Base-by-base conservation (phyloP, 331 rosid genomes). In the Saraca asoca region DNA sequence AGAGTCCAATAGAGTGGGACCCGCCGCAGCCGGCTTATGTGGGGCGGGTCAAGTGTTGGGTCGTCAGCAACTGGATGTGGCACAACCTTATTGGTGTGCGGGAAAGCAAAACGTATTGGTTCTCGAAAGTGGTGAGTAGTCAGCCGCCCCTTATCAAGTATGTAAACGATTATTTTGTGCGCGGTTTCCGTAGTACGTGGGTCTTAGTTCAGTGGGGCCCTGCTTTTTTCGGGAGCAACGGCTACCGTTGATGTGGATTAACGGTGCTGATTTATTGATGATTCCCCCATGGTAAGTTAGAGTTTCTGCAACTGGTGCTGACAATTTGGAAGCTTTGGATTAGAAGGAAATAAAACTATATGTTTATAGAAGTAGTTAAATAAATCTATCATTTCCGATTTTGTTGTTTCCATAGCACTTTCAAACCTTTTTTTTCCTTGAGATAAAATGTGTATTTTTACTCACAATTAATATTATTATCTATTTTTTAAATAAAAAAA, bases 81-180 rank as follows among this genome's bases (percentile, higher is more conserved):
- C 64, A 2, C 0, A 0, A 0, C 0, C 0, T 9, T 0, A 70
- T 58, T 74, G 63, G 85, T 7, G 0, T 5, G 6, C 31, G 16
- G 29, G 24, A 79, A 79, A 77, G 80, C 63, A 9, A 43, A 43
- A 45, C 70, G 63, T 64, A 68, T 64, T 52, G 72, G 68, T 53
- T 54, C 71, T 73, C 71, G 74, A 73, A 75, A 75, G 53, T 63
- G 29, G 62, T 8, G 68, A 68, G 69, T 64, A 53, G 81, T 64
- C 75, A 79, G 87, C 82, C 87, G 82, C 87, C 86, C 71, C 17
- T 42, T 6, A 2, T 6, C 12, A 9, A 17, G 4, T 41, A 51
- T 10, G 15, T 9, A 9, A 51, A 16, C 48, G 57, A 67, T 68
- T 37, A 39, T 61, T 62, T 54, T 13, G 19, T 38, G 72, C 76